phyloP scores from a whole-genome alignment of 306 rosid genomes.

The Inga leiocalycina region DNA sequence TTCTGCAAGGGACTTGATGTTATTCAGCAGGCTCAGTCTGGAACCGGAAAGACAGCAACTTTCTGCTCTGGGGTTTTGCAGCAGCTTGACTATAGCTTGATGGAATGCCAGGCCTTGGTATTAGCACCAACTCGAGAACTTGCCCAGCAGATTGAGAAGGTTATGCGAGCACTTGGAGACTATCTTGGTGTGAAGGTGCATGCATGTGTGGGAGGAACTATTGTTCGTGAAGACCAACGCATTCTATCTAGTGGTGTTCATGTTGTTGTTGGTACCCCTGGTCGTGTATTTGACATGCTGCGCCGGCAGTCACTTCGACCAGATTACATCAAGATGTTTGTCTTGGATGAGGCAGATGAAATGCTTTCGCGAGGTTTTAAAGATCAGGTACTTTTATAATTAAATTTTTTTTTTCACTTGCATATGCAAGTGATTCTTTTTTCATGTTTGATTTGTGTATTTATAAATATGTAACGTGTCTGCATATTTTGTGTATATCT shows the following conservation, averaged over 20 bases:
- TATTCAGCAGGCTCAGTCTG: conserved; percentile 88
- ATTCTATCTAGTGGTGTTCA: conserved; percentile 80
- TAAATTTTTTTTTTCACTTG: background rate
- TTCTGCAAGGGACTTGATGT: conserved; percentile 86
- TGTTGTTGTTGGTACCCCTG: conserved; percentile 88
- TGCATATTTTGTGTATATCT: background rate
- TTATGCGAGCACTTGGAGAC: conserved; percentile 89
- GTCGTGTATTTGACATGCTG: conserved; percentile 88
- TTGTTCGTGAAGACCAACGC: conserved; percentile 81
- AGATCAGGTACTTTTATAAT: conserved; percentile 62
- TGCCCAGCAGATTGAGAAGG: conserved; percentile 92
- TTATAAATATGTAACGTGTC: background rate
- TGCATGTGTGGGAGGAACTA: conserved; percentile 87
- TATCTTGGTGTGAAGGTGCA: conserved; percentile 85
- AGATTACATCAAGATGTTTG: conserved; percentile 76
- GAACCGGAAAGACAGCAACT: conserved; percentile 87
- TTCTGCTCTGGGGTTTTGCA: conserved; percentile 84
- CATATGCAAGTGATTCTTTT: background rate
- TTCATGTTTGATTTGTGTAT: background rate
- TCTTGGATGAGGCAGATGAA: conserved; percentile 88
- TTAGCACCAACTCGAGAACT: conserved; percentile 86
- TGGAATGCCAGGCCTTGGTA: conserved; percentile 79
- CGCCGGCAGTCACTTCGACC: conserved; percentile 79
- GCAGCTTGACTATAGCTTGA: conserved; percentile 75
- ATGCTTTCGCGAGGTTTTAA: conserved; percentile 88